Percentiles rank a stretch among this genome's conserved stretches.
These are phyloP conservation scores for sorghum (Sorghum bicolor) DNA, from an alignment of 176 grass and related monocot genomes.

Conservation along the genomic window DNA sequence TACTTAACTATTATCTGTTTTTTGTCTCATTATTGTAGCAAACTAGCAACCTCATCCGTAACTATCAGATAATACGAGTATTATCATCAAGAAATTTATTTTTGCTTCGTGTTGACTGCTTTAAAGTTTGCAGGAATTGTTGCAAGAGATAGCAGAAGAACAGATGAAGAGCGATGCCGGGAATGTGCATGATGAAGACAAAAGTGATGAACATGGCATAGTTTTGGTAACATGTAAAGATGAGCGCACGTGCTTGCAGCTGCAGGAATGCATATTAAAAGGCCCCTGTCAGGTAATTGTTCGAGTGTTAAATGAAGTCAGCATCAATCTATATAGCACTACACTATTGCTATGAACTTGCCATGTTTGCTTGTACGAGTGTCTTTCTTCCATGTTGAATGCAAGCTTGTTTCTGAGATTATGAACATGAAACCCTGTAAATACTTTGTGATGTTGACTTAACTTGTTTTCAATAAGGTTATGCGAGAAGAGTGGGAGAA, in stretches of 20 bases:
- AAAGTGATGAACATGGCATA: constrained; percentile 43
- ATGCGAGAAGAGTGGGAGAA: constrained; percentile 91
- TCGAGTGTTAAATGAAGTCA: constrained; percentile 7
- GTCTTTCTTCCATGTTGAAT: constrained; percentile 1
- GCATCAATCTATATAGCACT: not conserved
- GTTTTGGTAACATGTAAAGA: constrained; percentile 95
- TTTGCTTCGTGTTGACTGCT: not conserved
- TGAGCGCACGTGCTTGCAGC: constrained; percentile 82
- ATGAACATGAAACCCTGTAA: constrained; percentile 10
- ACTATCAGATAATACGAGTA: constrained; percentile 7
- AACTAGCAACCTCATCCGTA: not conserved
- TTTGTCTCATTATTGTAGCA: constrained; percentile 25
- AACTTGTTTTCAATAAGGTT: constrained; percentile 52
- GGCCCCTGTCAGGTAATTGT: constrained; percentile 55
- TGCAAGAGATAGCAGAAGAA: constrained; percentile 93
- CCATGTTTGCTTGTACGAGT: not conserved
- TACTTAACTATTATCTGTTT: not conserved
- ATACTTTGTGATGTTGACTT: not conserved
- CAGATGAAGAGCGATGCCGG: constrained; percentile 37
- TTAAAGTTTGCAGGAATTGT: constrained; percentile 63
- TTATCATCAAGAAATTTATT: constrained; percentile 2
- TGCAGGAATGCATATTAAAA: constrained; percentile 83
- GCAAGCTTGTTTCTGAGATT: not conserved
- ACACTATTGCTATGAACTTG: not conserved
- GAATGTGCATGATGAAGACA: constrained; percentile 33